Evolutionary conservation across 2,329 filamentous ascomycete species (phyloP).

Genomic region (Trichoderma sp.): DNA sequence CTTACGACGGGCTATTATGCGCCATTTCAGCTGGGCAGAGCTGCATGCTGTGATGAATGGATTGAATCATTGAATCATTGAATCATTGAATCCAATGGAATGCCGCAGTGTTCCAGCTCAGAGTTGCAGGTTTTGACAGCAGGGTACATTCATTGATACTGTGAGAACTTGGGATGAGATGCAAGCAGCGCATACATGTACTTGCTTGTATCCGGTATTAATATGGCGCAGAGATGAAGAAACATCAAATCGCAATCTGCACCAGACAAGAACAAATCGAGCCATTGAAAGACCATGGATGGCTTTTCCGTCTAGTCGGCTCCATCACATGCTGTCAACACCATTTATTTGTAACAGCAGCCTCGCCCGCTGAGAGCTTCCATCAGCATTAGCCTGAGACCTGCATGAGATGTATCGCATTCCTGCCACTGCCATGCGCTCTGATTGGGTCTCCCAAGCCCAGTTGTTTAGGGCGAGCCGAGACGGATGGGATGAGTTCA

Average conservation of each 20-base stretch:
- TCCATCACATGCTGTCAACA: neutral
- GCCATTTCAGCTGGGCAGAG: neutral
- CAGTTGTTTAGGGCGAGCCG: neutral
- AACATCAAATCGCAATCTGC: neutral
- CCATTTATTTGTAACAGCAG: neutral
- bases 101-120: neutral
- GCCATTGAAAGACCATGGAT: neutral
- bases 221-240: neutral
- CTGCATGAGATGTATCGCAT: constrained; percentile 8
- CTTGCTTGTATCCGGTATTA: neutral
- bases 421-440: neutral
- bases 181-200: neutral
- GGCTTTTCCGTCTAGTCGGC: neutral
- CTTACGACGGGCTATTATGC: neutral
- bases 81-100: neutral
- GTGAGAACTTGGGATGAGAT: neutral
- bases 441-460: neutral
- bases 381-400: neutral
- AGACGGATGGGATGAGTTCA: neutral
- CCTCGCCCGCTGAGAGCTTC: neutral
- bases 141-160: neutral
- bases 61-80: neutral
- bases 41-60: neutral
- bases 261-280: neutral
- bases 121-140: neutral